These are phyloP conservation scores for Suhomyces vadensis DNA, from an alignment of 805 yeast genomes.

Conservation along the genomic window DNA sequence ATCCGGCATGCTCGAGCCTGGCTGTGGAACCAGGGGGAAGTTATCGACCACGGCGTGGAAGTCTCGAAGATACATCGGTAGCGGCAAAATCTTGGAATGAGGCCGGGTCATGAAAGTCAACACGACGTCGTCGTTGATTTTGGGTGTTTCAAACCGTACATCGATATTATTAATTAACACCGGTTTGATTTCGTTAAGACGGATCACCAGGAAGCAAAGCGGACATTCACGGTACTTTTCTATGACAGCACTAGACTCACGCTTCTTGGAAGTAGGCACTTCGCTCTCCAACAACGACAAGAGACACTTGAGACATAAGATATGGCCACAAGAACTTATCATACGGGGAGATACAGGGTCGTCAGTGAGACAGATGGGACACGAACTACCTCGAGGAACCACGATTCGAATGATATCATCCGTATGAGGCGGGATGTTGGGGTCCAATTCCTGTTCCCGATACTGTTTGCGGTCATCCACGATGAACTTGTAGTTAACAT, in stretches of 20 bases:
- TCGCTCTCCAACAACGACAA: constrained; percentile 66
- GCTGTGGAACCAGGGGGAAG: constrained; percentile 55
- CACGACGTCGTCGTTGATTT: constrained; percentile 52
- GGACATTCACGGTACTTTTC: constrained; percentile 75
- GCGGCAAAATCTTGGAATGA: constrained; percentile 49
- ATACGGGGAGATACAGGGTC: constrained; percentile 90
- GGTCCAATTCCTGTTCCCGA: constrained; percentile 62
- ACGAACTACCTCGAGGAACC: constrained; percentile 72
- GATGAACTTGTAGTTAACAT: constrained; percentile 81
- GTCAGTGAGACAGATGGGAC: constrained; percentile 90
- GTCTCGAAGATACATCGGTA: constrained; percentile 39
- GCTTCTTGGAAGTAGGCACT: constrained; percentile 39
- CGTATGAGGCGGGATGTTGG: constrained; percentile 69
- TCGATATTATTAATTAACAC: constrained; percentile 54
- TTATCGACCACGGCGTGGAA: constrained; percentile 33
- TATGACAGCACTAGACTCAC: constrained; percentile 35
- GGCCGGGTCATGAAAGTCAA: constrained; percentile 62
- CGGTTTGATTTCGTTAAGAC: constrained; percentile 61
- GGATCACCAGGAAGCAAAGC: constrained; percentile 59
- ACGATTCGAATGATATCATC: constrained; percentile 66
- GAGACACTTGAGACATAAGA: constrained; percentile 82
- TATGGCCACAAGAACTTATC: constrained; percentile 89
- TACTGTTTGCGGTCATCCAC: constrained; percentile 65
- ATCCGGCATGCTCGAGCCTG: constrained; percentile 20
- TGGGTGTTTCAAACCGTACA: constrained; percentile 59